Conservation (phyloP, 192 early-diverging fungal species). For the Oehlia diaphana region DNA sequence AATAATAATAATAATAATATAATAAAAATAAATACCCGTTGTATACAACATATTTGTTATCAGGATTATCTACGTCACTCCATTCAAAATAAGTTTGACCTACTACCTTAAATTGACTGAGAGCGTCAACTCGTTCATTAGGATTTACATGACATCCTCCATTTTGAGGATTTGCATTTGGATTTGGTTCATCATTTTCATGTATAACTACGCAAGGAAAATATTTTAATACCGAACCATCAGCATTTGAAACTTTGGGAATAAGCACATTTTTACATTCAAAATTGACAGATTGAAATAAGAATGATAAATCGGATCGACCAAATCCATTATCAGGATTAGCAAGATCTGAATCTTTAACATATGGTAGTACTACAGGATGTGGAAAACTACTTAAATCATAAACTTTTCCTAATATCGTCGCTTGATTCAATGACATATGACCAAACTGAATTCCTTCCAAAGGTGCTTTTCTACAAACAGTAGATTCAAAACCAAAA, state of each 20-base stretch:
- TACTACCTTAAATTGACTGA: slow-evolving; percentile 41
- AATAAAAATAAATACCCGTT: slow-evolving; percentile 52
- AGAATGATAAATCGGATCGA: slow-evolving; percentile 70
- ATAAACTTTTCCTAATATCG: slow-evolving; percentile 67
- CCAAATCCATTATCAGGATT: slow-evolving; percentile 38
- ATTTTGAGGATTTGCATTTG: slow-evolving; percentile 47
- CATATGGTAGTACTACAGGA: slow-evolving; percentile 9
- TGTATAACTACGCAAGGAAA: slow-evolving; percentile 69
- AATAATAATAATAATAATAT: slow-evolving; percentile 7
- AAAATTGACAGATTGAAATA: slow-evolving; percentile 77
- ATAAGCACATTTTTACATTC: slow-evolving; percentile 63
- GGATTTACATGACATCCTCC: slow-evolving; percentile 59
- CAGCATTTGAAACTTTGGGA: slow-evolving; percentile 28
- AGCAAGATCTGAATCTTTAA: not conserved
- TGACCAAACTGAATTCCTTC: slow-evolving; percentile 39
- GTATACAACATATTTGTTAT: slow-evolving; percentile 65
- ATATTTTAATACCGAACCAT: slow-evolving; percentile 51
- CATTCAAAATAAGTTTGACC: slow-evolving; percentile 69
- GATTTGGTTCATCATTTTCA: slow-evolving; percentile 42
- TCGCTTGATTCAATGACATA: slow-evolving; percentile 41
- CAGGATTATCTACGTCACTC: slow-evolving; percentile 56
- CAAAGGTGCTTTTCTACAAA: slow-evolving; percentile 49
- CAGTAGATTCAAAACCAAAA: slow-evolving; percentile 74
- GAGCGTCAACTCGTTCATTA: slow-evolving; percentile 40
- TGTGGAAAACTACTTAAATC: slow-evolving; percentile 45